Conservation (phyloP, 2,329 filamentous ascomycete species). For the Cadophora malorum region DNA sequence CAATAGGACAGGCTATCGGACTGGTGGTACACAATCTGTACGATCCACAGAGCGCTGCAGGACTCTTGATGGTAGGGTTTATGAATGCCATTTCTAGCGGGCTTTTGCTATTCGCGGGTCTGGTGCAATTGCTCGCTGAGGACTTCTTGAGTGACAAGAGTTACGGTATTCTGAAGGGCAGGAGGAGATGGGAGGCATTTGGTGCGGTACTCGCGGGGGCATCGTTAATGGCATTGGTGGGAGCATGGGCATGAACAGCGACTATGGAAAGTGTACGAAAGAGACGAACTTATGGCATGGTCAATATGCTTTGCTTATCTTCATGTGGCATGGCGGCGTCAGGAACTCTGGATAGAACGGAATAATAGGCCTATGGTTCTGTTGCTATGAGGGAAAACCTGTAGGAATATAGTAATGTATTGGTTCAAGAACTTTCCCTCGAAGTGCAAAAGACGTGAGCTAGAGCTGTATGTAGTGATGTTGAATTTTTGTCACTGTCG, state of each 20-base stretch:
- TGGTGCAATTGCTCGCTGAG: slow-evolving; percentile 85
- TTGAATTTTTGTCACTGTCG: background rate
- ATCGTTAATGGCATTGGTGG: slow-evolving; percentile 69
- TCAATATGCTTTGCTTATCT: background rate
- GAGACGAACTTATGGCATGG: too few species aligned
- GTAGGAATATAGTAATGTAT: background rate
- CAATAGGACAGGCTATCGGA: slow-evolving; percentile 83
- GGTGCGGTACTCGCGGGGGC: slow-evolving; percentile 64
- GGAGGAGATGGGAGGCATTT: slow-evolving; percentile 65
- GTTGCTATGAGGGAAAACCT: background rate
- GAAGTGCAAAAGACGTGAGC: too few species aligned
- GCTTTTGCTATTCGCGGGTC: slow-evolving; percentile 78
- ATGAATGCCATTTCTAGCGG: slow-evolving; percentile 88
- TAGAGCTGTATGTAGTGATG: background rate
- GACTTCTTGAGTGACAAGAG: slow-evolving; percentile 80
- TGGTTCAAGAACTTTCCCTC: background rate
- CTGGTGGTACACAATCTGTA: slow-evolving; percentile 80
- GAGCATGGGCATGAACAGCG: slow-evolving; percentile 61
- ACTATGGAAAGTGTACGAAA: slow-evolving; percentile 2
- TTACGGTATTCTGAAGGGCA: slow-evolving; percentile 63
- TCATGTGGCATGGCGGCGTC: background rate
- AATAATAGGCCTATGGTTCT: background rate
- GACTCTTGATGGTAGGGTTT: slow-evolving; percentile 81
- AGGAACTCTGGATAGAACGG: background rate
- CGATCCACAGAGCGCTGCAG: slow-evolving; percentile 77